Evolutionary conservation across 164 flowering plant species (phyloP), one percentile per base, ranked within the genome.

Genomic region (Chimonanthus praecox): DNA sequence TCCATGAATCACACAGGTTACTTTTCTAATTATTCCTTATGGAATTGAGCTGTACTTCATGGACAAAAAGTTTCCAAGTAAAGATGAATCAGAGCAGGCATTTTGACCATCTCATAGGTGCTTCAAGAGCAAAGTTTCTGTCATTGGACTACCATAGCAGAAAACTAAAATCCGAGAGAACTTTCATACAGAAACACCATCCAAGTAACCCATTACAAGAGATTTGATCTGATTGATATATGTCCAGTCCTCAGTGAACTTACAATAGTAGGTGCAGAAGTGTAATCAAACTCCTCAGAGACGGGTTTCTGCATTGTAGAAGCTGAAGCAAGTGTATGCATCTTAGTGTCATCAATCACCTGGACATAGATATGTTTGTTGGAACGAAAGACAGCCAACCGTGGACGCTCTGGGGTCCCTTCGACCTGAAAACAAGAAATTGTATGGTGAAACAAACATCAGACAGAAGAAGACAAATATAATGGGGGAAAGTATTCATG

Each of bases 321-420:
- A 72, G 90, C 99, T 6, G 98, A 81, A 78, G 98, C 94, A 75
- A 95, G 90, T 16, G 99, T 95, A 69, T 93, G 97, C 99, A 95
- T 95, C 86, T 92, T 95, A 47, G 86, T 76, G 80, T 95, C 99
- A 78, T 95, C 99, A 60, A 95, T 93, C 78, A 95, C 99, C 77
- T 95, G 99, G 64, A 82, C 98, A 83, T 88, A 89, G 21, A 95
- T 72, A 80, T 95, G 94, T 82, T 93, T 93, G 89, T 90, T 93
- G 75, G 99, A 95, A 45, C 98, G 92, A 80, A 88, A 95, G 67
- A 95, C 94, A 71, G 84, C 84, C 78, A 95, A 68, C 78, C 99
- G 86, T 71, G 99, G 99, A 78, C 99, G 89, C 75, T 95, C 99
- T 5, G 98, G 75, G 47, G 98, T 93, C 65, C 99, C 99, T 80